Evolutionary conservation across 345 rosid genomes (phyloP).

Genomic region (Populus nigra): DNA sequence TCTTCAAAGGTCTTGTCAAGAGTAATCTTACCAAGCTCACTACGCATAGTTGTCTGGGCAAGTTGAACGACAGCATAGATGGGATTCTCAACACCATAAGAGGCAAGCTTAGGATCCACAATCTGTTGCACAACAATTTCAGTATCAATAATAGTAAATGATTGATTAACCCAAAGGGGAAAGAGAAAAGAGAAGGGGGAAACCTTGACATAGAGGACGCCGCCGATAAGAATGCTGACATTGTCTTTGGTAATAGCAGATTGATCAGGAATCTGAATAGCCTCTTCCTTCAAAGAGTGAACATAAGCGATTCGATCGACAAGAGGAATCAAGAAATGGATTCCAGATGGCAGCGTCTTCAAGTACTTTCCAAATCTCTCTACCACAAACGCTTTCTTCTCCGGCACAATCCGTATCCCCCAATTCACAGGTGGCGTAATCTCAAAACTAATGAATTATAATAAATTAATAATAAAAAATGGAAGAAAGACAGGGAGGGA

Average conservation of each 20-base stretch:
- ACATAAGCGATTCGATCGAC: constrained; percentile 93
- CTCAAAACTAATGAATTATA: constrained; percentile 46
- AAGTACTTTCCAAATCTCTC: constrained; percentile 85
- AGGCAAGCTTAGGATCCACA: constrained; percentile 79
- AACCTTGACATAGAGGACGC: constrained; percentile 90
- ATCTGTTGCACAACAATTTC: constrained; percentile 37
- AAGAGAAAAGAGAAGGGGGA: background rate
- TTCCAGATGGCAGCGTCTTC: constrained; percentile 76
- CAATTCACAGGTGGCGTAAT: constrained; percentile 74
- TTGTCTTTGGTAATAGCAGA: constrained; percentile 91
- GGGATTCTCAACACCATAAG: constrained; percentile 95
- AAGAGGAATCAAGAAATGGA: constrained; percentile 79
- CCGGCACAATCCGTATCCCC: constrained; percentile 90
- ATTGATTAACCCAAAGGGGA: background rate
- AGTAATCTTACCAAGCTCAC: constrained; percentile 92
- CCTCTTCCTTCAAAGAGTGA: constrained; percentile 95
- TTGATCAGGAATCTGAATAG: constrained; percentile 86
- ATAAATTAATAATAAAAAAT: background rate
- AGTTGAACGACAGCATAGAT: constrained; percentile 86
- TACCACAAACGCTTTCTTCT: constrained; percentile 77
- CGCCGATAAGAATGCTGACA: constrained; percentile 90
- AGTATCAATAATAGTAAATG: background rate
- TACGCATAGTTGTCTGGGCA: constrained; percentile 97
- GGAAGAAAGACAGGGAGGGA: background rate
- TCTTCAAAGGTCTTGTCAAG: constrained; percentile 98